phyloP scores from a whole-genome alignment of 2,329 filamentous ascomycete species.

The Cordyceps pruinosa region DNA sequence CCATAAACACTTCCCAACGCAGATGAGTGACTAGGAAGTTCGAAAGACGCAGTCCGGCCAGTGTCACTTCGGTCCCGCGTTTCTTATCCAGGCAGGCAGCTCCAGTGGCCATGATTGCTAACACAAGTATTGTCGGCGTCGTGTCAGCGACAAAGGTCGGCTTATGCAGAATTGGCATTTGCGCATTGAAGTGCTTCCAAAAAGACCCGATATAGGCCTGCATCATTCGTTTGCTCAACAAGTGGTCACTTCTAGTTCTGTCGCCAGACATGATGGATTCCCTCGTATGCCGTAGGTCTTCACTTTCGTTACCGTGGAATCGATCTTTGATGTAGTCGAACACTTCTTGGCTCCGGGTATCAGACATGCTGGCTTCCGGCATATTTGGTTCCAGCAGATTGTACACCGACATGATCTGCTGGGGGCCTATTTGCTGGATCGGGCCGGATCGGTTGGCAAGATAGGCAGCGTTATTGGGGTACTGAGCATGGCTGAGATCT shows the following conservation, averaged over 20 bases:
- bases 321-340: constrained; percentile 73
- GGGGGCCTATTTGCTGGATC: constrained; percentile 46
- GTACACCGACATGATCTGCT: constrained; percentile 85
- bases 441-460: background rate
- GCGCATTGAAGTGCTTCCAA: constrained; percentile 91
- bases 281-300: constrained; percentile 66
- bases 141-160: constrained; percentile 87
- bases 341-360: constrained; percentile 78
- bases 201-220: constrained; percentile 89
- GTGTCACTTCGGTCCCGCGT: constrained; percentile 65
- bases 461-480: constrained; percentile 11
- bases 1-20: constrained; percentile 94
- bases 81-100: constrained; percentile 82
- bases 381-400: constrained; percentile 75
- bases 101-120: constrained; percentile 88
- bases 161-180: constrained; percentile 89
- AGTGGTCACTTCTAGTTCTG: constrained; percentile 54
- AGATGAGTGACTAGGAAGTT: constrained; percentile 90
- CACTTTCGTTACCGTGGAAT: constrained; percentile 74
- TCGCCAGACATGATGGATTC: constrained; percentile 74
- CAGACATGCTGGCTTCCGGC: constrained; percentile 74
- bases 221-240: constrained; percentile 89
- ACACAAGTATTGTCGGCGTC: constrained; percentile 74
- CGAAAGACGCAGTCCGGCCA: constrained; percentile 72
- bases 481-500: constrained; percentile 38